Base-by-base conservation (phyloP, 208 protist genomes). In the Trypanosoma caninum region DNA sequence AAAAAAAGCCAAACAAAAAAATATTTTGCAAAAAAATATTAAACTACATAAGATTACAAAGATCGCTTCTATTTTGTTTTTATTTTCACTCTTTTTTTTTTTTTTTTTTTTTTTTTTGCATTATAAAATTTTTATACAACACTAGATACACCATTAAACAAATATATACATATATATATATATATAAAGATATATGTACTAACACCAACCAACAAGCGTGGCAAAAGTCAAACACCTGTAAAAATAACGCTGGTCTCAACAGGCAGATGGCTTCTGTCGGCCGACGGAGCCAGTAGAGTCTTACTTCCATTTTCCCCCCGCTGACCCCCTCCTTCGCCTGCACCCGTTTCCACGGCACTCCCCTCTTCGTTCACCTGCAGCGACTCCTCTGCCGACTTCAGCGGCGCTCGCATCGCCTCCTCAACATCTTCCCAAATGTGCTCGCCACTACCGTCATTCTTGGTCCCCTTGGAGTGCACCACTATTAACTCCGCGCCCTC, bases 401-500 rank as follows among this genome's bases (percentile, higher is more conserved):
- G 52, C 16, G 72, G 65, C n/a, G 65, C 51, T 5, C 53, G 4
- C 74, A 84, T 78, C 2, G 89, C 86, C 56, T 95, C 86, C 59
- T 81, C 75, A 9, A 84, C 51, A 2, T 82, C 72, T 58, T 95
- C 89, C 80, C 84, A 95, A 37, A 88, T 65, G 18, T 63, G 50
- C 30, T 92, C 80, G 14, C 65, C 59, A 18, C 50, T 65, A 11
- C 83, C 78, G 30, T 90, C 86, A 1, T 22, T 60, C 5, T 78
- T 90, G n/a, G 67, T 66, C 14, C 70, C 76, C 45, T 87, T 91
- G 1, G 78, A 69, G 62, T 89, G 73, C n/a, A 78, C 84, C 48
- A 95, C 82, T 47, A 82, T 58, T 53, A 95, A 56, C 76, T 90
- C 86, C n/a, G 80, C 82, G 28, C 83, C 89, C 47, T 95, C 85